phyloP scores from a whole-genome alignment of 2,329 filamentous ascomycete genomes.

The Madurella mycetomatis region DNA sequence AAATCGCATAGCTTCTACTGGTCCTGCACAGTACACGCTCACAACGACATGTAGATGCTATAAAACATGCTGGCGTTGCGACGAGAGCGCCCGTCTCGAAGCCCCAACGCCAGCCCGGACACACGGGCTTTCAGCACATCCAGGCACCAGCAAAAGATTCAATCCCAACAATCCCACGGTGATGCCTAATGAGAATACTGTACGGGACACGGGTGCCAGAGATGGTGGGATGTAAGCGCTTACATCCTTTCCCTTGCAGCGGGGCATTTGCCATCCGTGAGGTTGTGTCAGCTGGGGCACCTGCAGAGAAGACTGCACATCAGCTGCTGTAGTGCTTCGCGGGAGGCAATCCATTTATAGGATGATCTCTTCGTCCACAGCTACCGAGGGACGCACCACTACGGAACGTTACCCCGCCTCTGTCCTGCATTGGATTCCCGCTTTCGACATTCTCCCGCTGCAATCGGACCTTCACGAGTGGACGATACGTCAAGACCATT shows the following conservation, averaged over 20 bases:
- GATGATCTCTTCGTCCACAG: background rate
- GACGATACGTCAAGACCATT: slow-evolving; percentile 3
- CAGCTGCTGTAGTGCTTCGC: background rate
- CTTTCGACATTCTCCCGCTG: slow-evolving; percentile 11
- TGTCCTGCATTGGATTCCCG: slow-evolving; percentile 1
- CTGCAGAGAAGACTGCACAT: background rate
- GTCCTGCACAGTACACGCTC: too few relatives aligned
- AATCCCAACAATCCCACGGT: too few relatives aligned
- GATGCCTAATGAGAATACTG: too few relatives aligned
- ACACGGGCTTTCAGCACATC: too few relatives aligned
- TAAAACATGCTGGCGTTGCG: too few relatives aligned
- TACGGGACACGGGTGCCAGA: too few relatives aligned
- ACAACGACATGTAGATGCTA: too few relatives aligned
- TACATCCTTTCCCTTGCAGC: background rate
- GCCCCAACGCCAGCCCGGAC: too few relatives aligned
- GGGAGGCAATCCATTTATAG: slow-evolving; percentile 1
- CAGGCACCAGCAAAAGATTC: too few relatives aligned
- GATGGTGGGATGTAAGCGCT: background rate
- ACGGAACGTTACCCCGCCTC: slow-evolving; percentile 10
- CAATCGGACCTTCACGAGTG: slow-evolving; percentile 7
- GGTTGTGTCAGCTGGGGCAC: background rate
- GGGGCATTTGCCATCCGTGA: background rate
- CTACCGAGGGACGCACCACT: background rate
- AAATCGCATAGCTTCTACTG: too few relatives aligned
- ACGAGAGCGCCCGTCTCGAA: too few relatives aligned